phyloP scores from a whole-genome alignment of 2,329 filamentous ascomycete species.

The Dactylellina sp. region DNA sequence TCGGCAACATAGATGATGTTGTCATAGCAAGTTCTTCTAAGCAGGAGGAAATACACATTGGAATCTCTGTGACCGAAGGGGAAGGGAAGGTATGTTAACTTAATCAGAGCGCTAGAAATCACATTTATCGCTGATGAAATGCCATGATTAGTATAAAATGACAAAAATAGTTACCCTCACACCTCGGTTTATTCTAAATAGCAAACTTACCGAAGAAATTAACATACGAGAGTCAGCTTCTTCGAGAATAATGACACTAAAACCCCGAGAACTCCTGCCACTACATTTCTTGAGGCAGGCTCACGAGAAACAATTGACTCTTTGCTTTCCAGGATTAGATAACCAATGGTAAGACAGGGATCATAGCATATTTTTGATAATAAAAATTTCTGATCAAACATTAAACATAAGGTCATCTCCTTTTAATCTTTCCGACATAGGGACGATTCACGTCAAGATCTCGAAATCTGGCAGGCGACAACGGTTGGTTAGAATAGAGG shows the following conservation, averaged over 20 bases:
- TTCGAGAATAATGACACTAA: constrained; percentile 82
- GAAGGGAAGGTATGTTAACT: constrained; percentile 77
- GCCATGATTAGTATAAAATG: constrained; percentile 77
- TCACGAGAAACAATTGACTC: constrained; percentile 84
- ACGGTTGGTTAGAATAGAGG: constrained; percentile 84
- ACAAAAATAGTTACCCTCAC: constrained; percentile 94
- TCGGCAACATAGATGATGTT: constrained; percentile 91
- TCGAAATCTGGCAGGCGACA: constrained; percentile 91
- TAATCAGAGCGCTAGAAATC: constrained; percentile 53
- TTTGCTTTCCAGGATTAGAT: constrained; percentile 93
- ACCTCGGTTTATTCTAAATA: constrained; percentile 92
- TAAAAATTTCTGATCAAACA: neutral
- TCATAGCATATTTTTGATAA: neutral
- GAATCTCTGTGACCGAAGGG: constrained; percentile 87
- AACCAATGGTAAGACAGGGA: constrained; percentile 77
- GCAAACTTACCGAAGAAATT: constrained; percentile 88
- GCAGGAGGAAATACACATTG: constrained; percentile 86
- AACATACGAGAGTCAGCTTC: constrained; percentile 82
- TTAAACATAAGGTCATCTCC: constrained; percentile 74
- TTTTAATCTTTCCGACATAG: constrained; percentile 96
- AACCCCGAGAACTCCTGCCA: constrained; percentile 82
- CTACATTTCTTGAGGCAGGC: constrained; percentile 89
- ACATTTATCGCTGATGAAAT: neutral
- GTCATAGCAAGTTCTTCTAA: constrained; percentile 79
- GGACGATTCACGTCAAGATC: constrained; percentile 91